phyloP scores from a whole-genome alignment of 345 rosid genomes.

The Eucalyptus grandis region DNA sequence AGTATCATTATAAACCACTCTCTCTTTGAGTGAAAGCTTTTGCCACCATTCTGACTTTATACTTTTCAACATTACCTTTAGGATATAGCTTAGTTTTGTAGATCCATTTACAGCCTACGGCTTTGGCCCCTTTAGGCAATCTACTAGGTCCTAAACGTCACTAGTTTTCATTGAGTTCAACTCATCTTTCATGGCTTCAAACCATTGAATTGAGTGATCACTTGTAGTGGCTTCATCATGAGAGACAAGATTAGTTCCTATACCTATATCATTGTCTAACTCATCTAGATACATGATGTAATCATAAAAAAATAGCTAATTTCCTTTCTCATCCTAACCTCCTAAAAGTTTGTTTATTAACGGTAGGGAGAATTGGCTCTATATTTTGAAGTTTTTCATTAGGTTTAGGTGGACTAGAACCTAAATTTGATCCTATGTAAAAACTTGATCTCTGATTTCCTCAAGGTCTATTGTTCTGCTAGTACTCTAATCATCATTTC shows the following conservation, averaged over 20 bases:
- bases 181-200: too few relatives aligned
- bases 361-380: background rate
- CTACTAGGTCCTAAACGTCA: background rate
- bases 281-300: background rate
- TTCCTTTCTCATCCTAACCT: background rate
- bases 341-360: background rate
- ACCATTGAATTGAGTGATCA: background rate
- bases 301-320: background rate
- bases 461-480: background rate
- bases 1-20: background rate
- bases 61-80: background rate
- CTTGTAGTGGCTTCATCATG: background rate
- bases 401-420: background rate
- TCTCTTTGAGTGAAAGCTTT: too few relatives aligned
- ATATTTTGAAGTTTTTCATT: background rate
- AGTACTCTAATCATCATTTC: background rate
- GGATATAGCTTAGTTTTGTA: background rate
- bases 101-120: background rate
- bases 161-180: background rate
- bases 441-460: background rate
- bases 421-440: background rate
- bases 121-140: background rate
- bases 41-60: background rate
- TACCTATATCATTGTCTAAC: background rate
- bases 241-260: background rate